Percentiles rank a stretch among this genome's conserved stretches.
Evolutionary conservation across 139 green algal genomes (phyloP).

Genomic region (Chlorella sorokiniana): DNA sequence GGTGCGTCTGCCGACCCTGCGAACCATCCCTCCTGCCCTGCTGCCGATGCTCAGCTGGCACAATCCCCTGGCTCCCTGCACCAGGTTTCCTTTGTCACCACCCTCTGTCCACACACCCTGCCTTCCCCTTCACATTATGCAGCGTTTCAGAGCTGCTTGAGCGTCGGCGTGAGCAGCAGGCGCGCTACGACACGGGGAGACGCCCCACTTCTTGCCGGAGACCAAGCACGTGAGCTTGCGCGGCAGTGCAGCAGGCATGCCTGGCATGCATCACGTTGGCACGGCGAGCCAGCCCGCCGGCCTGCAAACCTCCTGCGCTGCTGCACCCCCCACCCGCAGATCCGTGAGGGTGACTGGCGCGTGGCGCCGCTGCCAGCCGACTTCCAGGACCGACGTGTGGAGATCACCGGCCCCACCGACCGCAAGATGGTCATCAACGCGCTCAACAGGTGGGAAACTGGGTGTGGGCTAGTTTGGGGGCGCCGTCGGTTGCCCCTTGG

Average conservation of each 20-base stretch:
- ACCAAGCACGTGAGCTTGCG: slow-evolving; percentile 49
- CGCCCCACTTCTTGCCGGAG: slow-evolving; percentile 75
- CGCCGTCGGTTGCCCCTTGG: too few relatives aligned
- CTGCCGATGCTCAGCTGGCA: neutral
- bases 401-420: slow-evolving; percentile 90
- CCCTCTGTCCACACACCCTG: neutral
- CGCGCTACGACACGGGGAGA: slow-evolving; percentile 56
- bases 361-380: slow-evolving; percentile 70
- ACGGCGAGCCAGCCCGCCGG: neutral
- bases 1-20: neutral
- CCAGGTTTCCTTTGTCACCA: neutral
- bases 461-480: neutral
- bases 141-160: slow-evolving; percentile 74
- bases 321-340: neutral
- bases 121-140: neutral
- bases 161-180: slow-evolving; percentile 61
- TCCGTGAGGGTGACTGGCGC: slow-evolving; percentile 73
- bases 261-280: neutral
- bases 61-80: neutral
- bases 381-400: slow-evolving; percentile 81
- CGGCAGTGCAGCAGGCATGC: neutral
- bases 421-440: slow-evolving; percentile 88
- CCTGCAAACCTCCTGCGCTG: neutral
- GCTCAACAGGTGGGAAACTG: slow-evolving; percentile 59
- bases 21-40: neutral